Evolutionary conservation across 768 basidiomycete species (phyloP).

Genomic region (Exsudoporus frostii): DNA sequence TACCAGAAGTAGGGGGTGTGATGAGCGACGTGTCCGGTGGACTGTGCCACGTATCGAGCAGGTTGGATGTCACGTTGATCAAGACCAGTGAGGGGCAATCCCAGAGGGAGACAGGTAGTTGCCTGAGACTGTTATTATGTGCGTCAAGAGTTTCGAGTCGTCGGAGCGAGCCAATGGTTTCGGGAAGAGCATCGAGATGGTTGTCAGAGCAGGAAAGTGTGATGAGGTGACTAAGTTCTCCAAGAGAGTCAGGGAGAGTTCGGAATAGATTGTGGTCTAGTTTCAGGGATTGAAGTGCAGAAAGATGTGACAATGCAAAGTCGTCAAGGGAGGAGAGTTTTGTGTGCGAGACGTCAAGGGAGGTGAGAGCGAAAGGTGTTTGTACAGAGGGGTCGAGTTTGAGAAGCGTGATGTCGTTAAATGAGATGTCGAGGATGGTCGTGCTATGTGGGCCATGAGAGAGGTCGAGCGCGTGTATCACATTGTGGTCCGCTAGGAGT

Average conservation of each 20-base stretch:
- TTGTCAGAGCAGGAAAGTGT: constrained; percentile 90
- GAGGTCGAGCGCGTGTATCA: constrained; percentile 75
- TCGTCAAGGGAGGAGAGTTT: constrained; percentile 86
- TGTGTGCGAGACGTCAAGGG: constrained; percentile 81
- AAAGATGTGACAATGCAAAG: constrained; percentile 65
- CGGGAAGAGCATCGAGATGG: constrained; percentile 71
- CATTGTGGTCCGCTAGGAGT: constrained; percentile 80
- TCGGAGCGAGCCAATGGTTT: constrained; percentile 70
- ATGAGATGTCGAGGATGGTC: constrained; percentile 63
- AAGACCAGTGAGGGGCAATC: constrained; percentile 66
- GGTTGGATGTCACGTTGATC: constrained; percentile 88
- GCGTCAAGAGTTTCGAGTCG: constrained; percentile 76
- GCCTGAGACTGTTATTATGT: constrained; percentile 85
- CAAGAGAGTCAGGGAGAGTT: constrained; percentile 78
- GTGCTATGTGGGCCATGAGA: constrained; percentile 64
- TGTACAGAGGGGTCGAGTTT: constrained; percentile 50
- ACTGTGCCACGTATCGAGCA: constrained; percentile 69
- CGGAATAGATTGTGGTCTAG: constrained; percentile 88
- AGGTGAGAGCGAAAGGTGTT: constrained; percentile 58
- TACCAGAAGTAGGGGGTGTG: constrained; percentile 20
- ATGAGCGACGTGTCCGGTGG: constrained; percentile 43
- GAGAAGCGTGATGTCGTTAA: constrained; percentile 87
- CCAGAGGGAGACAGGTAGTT: constrained; percentile 79
- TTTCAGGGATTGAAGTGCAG: constrained; percentile 65
- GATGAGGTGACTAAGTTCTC: constrained; percentile 66